phyloP scores from a whole-genome alignment of 768 basidiomycete species.

The Sarcodon sp. region DNA sequence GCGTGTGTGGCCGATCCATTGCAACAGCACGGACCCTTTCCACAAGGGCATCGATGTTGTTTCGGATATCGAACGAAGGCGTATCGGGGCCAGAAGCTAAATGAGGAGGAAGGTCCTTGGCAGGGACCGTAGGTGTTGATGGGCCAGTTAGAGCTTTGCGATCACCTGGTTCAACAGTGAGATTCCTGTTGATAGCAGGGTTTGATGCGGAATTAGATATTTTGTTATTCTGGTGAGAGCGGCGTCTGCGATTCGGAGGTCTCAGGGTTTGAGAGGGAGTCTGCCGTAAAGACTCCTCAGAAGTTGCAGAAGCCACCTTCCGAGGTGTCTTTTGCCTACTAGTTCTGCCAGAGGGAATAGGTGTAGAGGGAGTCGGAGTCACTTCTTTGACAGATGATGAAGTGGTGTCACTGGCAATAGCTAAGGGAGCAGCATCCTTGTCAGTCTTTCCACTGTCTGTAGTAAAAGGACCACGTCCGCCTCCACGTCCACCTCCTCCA shows the following conservation, averaged over 20 bases:
- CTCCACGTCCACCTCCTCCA: conserved; percentile 19
- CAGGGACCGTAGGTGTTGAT: conserved; percentile 15
- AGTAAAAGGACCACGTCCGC: conserved; percentile 12
- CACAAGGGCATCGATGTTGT: conserved; percentile 64
- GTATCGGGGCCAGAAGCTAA: conserved; percentile 22
- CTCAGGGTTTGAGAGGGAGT: conserved; percentile 18
- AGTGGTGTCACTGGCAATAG: background rate
- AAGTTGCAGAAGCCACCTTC: conserved; percentile 6
- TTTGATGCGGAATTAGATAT: conserved; percentile 5
- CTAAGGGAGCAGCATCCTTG: conserved; percentile 7
- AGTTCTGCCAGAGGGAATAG: background rate
- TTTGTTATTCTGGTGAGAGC: conserved; percentile 28
- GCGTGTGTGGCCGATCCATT: conserved; percentile 58
- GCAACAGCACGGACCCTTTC: conserved; percentile 66
- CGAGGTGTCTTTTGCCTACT: conserved; percentile 6
- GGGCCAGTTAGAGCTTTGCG: conserved; percentile 18
- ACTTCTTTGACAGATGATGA: conserved; percentile 4
- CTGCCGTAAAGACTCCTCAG: conserved; percentile 5
- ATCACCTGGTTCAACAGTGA: conserved; percentile 7
- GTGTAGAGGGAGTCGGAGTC: conserved; percentile 7
- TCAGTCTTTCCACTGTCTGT: conserved; percentile 9
- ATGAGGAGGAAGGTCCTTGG: conserved; percentile 53
- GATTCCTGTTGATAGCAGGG: conserved; percentile 6
- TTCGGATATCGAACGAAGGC: conserved; percentile 33
- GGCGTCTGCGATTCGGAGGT: conserved; percentile 34